A percentile compares a stretch with the other conserved stretches of the same genome.
phyloP scores from a whole-genome alignment of 2,329 filamentous ascomycete species.

The Fusarium sp. region DNA sequence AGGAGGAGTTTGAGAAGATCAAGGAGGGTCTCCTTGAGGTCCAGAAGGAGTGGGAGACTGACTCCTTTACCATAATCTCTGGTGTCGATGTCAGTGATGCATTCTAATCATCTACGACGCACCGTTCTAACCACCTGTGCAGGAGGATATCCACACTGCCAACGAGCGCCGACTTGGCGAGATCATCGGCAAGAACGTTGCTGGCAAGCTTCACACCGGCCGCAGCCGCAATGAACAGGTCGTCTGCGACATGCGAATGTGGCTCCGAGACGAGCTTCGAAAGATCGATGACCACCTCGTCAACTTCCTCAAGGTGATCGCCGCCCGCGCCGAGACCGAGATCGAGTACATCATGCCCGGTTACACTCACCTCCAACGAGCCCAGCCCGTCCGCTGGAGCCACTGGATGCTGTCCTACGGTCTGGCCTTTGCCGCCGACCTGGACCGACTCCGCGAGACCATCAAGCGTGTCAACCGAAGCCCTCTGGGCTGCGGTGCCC shows the following conservation, averaged over 20 bases:
- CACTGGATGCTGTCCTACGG: slow-evolving; percentile 85
- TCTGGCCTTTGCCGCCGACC: slow-evolving; percentile 76
- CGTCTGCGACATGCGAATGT: slow-evolving; percentile 78
- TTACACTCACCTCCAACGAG: slow-evolving; percentile 88
- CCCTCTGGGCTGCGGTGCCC: slow-evolving; percentile 79
- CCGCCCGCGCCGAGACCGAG: slow-evolving; percentile 47
- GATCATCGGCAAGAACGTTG: slow-evolving; percentile 75
- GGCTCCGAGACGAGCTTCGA: slow-evolving; percentile 52
- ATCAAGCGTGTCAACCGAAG: slow-evolving; percentile 77
- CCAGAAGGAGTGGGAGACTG: slow-evolving; percentile 63
- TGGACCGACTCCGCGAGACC: slow-evolving; percentile 80
- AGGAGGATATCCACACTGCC: slow-evolving; percentile 59
- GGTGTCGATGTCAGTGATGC: slow-evolving; percentile 56
- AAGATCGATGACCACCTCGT: slow-evolving; percentile 40
- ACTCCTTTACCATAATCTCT: slow-evolving; percentile 62
- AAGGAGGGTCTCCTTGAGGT: slow-evolving; percentile 74
- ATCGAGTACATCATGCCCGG: slow-evolving; percentile 81
- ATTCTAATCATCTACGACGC: not conserved
- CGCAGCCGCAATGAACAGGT: slow-evolving; percentile 80
- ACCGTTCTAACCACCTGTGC: not conserved
- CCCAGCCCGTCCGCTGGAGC: slow-evolving; percentile 81
- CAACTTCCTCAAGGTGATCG: slow-evolving; percentile 37
- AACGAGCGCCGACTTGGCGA: slow-evolving; percentile 69
- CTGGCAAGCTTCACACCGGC: slow-evolving; percentile 77
- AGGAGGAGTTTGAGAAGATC: slow-evolving; percentile 78